Evolutionary conservation across 2,329 filamentous ascomycete genomes (phyloP), one percentile per base, ranked within the genome.

Genomic region (Fusarium piperis): DNA sequence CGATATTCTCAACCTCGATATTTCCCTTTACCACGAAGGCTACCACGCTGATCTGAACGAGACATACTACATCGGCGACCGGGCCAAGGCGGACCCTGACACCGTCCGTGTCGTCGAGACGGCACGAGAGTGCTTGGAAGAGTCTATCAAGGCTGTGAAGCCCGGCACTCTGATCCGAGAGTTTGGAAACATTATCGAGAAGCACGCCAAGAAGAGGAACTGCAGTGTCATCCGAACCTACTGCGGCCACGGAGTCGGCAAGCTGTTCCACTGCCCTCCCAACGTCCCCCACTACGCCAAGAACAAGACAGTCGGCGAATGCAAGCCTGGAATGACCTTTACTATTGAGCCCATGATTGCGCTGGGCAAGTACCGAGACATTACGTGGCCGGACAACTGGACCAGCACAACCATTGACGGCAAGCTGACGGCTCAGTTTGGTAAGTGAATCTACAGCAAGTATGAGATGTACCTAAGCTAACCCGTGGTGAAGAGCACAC

Each of bases 301-400:
- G 87, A 99, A 98, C 84, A 99, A 98, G 89, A 94, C 95, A 0
- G 93, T 98, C 1, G 96, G 96, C 55, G 91, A 93, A 76, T 96
- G 95, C 67, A 98, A 98, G 85, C 92, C 94, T 0, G 96, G 96
- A 60, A 98, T 98, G 94, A 97, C 94, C 72, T 99, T 99, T 78
- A 99, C 96, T 1, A 99, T 99, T 68, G 96, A 99, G 84, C 96
- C 96, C 16, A 99, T 99, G 96, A 95, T 99, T 79, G 94, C 94
- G 41, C 82, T 98, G 62, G 96, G 96, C 65, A 95, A 93, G 68
- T 93, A 97, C 82, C 90, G 90, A 70, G 96, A 99, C 79, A 92
- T 96, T 80, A 98, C 94, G 0, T 99, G 96, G 96, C 96, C 96
- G 0, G 96, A 99, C 80, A 94, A 98, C 85, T 99, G 96, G 96